Base-by-base conservation (phyloP, 345 rosid genomes). In the Turritis glabra region DNA sequence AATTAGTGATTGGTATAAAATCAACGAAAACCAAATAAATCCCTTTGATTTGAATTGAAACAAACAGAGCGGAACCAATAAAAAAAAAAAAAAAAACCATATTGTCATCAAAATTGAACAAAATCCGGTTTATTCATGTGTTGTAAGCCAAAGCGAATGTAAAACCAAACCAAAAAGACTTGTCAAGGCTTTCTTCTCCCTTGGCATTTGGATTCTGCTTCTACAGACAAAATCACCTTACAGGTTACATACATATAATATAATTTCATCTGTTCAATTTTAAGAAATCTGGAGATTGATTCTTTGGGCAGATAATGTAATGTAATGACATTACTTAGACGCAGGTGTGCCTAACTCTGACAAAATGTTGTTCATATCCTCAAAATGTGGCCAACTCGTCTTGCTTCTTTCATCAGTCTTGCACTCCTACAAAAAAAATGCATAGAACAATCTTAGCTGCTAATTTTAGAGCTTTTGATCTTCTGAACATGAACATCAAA, bases 351-450 rank as follows among this genome's bases (percentile, higher is more conserved):
- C 90, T 12, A 69, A 46, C 59, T 82, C 85, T 3, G 92, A 90
- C 50, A 92, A 77, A 82, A 89, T 74, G 73, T 64, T 60, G 71
- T 84, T 30, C 89, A 92, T 83, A 38, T 89, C 92, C 71, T 90
- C 89, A 61, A 88, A 95, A 79, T 90, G 85, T 29, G 90, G 88
- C 98, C 97, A 95, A 61, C 40, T 69, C 38, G 81, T 76, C 70
- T 32, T 77, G 78, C 83, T 78, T 57, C 68, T 65, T 38, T 74
- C 41, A 29, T 71, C 89, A 18, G 71, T 82, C 80, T 83, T 89
- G 80, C 79, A 81, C 82, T 85, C 98, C 98, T 95, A 84, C 69
- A 29, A 25, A n/a, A n/a, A 17, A 61, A 18, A 0, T 15, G 6
- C 30, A 43, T 61, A 72, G 3, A 7, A 7, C 64, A 67, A 13